Conservation (phyloP, 1,284 basidiomycete genomes). For the Pisolithus thermaeus region DNA sequence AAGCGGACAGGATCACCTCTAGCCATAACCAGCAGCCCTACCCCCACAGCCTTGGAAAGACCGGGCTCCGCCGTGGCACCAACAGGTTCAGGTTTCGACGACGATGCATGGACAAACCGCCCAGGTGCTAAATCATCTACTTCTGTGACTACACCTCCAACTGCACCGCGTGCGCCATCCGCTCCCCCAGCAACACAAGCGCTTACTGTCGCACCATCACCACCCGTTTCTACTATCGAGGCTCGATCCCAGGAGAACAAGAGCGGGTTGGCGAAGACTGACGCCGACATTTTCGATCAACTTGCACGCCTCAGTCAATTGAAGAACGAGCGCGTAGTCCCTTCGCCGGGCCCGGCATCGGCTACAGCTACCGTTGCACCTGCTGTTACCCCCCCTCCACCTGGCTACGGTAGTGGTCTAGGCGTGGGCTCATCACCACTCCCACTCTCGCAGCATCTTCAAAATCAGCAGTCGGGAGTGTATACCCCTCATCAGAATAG, state of each 20-base stretch:
- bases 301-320: conserved; percentile 60
- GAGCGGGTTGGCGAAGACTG: conserved; percentile 51
- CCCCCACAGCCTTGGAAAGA: conserved; percentile 44
- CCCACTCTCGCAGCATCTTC: conserved; percentile 63
- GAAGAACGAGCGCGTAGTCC: conserved; percentile 41
- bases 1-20: conserved; percentile 63
- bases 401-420: conserved; percentile 57
- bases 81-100: conserved; percentile 75
- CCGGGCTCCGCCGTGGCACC: conserved; percentile 45
- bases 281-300: conserved; percentile 71
- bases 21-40: conserved; percentile 37
- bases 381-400: conserved; percentile 33
- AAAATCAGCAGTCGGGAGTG: conserved; percentile 53
- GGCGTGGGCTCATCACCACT: conserved; percentile 70
- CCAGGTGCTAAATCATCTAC: conserved; percentile 77
- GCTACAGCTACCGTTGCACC: conserved; percentile 28
- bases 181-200: conserved; percentile 12
- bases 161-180: conserved; percentile 29
- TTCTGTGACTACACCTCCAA: conserved; percentile 36
- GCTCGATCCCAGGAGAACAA: conserved; percentile 22
- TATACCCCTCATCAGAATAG: conserved; percentile 40
- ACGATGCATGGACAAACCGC: conserved; percentile 94
- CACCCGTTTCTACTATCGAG: conserved; percentile 3
- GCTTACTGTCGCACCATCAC: not conserved
- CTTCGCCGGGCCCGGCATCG: conserved; percentile 22